Conservation (phyloP, 179 eudicot species). For the Beta corolliflora region DNA sequence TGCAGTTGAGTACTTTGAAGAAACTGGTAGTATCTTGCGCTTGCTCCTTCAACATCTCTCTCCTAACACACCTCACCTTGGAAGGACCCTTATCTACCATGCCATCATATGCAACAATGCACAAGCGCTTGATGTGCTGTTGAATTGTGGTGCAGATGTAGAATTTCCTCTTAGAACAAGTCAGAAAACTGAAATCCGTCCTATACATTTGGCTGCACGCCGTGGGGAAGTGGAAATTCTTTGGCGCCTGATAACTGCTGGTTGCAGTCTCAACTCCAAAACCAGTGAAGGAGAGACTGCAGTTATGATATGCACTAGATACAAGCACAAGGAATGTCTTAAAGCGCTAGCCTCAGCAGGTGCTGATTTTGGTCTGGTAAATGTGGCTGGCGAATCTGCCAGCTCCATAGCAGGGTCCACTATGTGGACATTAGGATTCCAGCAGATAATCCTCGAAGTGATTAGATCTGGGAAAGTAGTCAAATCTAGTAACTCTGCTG, state of each 20-base stretch:
- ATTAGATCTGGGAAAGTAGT: slow-evolving; percentile 46
- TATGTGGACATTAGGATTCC: slow-evolving; percentile 56
- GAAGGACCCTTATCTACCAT: slow-evolving; percentile 66
- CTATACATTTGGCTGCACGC: slow-evolving; percentile 57
- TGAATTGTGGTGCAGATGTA: slow-evolving; percentile 48
- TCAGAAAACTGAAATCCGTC: slow-evolving; percentile 33
- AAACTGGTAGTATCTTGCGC: slow-evolving; percentile 50
- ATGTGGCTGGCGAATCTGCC: slow-evolving; percentile 39
- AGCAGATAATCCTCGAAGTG: slow-evolving; percentile 48
- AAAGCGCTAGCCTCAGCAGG: slow-evolving; percentile 57
- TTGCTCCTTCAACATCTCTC: slow-evolving; percentile 52
- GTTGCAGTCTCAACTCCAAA: slow-evolving; percentile 48
- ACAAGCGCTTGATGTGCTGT: slow-evolving; percentile 46
- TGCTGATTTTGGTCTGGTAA: slow-evolving; percentile 62
- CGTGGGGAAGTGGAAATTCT: slow-evolving; percentile 44
- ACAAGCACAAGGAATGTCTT: slow-evolving; percentile 58
- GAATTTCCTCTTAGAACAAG: slow-evolving; percentile 48
- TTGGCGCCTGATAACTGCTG: slow-evolving; percentile 39
- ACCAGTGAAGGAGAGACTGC: slow-evolving; percentile 57
- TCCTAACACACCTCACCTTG: slow-evolving; percentile 54
- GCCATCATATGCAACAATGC: slow-evolving; percentile 60
- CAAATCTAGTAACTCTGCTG: slow-evolving; percentile 43
- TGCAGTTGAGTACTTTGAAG: slow-evolving; percentile 73
- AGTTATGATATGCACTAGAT: slow-evolving; percentile 52
- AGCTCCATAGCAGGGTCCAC: slow-evolving; percentile 46